Base-by-base conservation (phyloP, 2,329 filamentous ascomycete species). In the Colletotrichum kahawae region DNA sequence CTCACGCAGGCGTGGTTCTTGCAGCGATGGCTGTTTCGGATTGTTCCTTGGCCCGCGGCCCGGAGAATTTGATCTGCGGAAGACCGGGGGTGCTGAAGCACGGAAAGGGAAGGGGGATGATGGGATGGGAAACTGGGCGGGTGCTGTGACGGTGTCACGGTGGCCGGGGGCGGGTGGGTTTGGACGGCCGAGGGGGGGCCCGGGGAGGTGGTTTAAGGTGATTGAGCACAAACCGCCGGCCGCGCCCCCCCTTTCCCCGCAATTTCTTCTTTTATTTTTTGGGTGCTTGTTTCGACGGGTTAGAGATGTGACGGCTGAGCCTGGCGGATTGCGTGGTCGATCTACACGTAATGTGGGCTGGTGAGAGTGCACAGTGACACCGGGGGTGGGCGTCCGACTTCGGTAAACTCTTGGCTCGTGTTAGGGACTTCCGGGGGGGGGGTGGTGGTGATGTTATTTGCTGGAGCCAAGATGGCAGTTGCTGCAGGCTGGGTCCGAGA, bases 1-100 rank as follows among this genome's bases (percentile, higher is more conserved):
- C 16, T 18, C 36, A 38, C 36, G 36, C 36, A 48, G 0, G 43
- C 43, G 0, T 48, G 21, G 21, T 7, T 62, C 38, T 24, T 73
- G 71, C 48, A 64, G 71, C 66, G 66, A 59, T 31, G 57, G 43
- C 33, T 64, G 71, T 70, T 73, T 73, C 64, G 66, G 66, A 31
- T 70, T 36, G 27, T 33, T n/a, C 56, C 65, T 34, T 59, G 34
- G 27, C 36, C 13, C 21, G 4, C 43, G 24, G 27, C 16, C 38
- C 60, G 21, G 29, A 36, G 16, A 59, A 67, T 21, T 48, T 21
- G 63, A 36, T 67, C 33, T 59, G 24, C 34, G 27, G 57, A 56
- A 21, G 48, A 51, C 27, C 8, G 36, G 12, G 36, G 70, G 3
- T 16, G 64, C 29, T 62, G 70, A 63, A 62, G 59, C 70, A 62